These are phyloP conservation scores for Erodium texanum DNA, from an alignment of 441 rosid genomes.

Conservation along the genomic window DNA sequence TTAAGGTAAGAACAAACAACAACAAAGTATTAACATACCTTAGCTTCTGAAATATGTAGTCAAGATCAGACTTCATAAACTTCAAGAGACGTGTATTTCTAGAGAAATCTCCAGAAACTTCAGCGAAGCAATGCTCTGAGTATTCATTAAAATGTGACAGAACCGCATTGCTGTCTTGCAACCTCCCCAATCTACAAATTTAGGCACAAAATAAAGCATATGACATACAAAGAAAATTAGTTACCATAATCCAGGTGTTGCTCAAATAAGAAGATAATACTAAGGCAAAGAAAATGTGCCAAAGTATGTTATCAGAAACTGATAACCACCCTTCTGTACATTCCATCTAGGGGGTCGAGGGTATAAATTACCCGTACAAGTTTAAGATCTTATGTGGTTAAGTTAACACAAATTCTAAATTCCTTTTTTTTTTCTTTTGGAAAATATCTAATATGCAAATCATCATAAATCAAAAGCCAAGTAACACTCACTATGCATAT, in stretches of 20 bases:
- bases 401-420: not conserved
- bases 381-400: not conserved
- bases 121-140: constrained; percentile 67
- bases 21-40: constrained; percentile 33
- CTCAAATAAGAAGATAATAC: not conserved
- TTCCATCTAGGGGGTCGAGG: not conserved
- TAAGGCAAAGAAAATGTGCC: not conserved
- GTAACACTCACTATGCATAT: too few relatives aligned
- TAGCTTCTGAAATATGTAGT: constrained; percentile 78
- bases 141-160: constrained; percentile 80
- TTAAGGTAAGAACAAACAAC: constrained; percentile 5
- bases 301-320: not conserved
- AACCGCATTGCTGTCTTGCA: constrained; percentile 91
- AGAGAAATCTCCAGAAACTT: constrained; percentile 58
- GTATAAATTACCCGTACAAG: not conserved
- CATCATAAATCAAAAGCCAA: too few relatives aligned
- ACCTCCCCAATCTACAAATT: constrained; percentile 68
- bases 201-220: not conserved
- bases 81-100: constrained; percentile 56
- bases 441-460: not conserved
- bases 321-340: too few relatives aligned
- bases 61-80: constrained; percentile 78
- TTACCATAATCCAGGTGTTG: not conserved
- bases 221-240: not conserved
- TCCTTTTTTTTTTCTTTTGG: too few relatives aligned